Conservation (phyloP, 2,329 filamentous ascomycete species). For the Fusarium denticulatum region DNA sequence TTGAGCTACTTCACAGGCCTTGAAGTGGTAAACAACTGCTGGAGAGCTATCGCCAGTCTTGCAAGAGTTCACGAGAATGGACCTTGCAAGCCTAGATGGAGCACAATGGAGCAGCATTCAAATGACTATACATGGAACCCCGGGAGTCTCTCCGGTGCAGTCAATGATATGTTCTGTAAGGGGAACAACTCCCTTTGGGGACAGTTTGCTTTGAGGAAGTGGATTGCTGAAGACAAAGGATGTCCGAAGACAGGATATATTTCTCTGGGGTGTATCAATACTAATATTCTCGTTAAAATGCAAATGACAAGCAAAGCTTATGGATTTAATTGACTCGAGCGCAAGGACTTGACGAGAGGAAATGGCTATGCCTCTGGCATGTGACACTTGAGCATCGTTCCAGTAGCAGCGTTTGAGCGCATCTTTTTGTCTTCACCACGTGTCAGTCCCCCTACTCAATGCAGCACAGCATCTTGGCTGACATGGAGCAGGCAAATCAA, state of each 20-base stretch:
- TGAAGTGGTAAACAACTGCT: neutral
- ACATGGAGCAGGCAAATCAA: neutral
- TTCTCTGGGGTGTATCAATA: slow-evolving; percentile 9
- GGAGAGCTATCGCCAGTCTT: neutral
- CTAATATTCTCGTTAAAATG: too few relatives aligned
- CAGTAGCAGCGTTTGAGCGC: neutral
- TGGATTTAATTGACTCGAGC: neutral
- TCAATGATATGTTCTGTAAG: neutral
- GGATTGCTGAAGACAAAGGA: neutral
- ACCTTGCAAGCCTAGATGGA: neutral
- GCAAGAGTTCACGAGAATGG: neutral
- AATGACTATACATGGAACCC: neutral
- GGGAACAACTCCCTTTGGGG: neutral
- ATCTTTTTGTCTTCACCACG: slow-evolving; percentile 15
- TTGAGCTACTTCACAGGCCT: too few relatives aligned
- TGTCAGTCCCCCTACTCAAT: neutral
- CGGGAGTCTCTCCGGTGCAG: neutral
- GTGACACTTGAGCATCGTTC: neutral
- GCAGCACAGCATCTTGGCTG: neutral
- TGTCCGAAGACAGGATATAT: neutral
- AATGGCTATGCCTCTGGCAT: neutral
- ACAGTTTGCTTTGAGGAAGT: neutral
- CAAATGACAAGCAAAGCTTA: too few relatives aligned
- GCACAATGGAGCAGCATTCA: neutral
- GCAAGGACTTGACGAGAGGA: neutral